Evolutionary conservation across 1,139 yeast genomes (phyloP).

Genomic region (Yamadazyma diospyri): DNA sequence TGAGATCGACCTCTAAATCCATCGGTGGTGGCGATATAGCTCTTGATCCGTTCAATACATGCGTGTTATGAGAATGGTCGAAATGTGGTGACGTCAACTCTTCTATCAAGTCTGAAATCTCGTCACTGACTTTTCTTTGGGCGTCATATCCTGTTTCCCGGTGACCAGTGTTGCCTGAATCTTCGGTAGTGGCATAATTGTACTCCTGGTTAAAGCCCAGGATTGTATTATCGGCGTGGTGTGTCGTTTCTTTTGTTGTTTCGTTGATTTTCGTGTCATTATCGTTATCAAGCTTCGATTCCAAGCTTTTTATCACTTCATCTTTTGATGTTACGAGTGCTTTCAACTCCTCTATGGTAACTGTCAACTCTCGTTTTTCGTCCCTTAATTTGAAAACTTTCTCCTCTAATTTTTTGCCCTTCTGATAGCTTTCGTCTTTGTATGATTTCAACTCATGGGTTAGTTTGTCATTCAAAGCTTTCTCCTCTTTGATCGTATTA

Average conservation of each 20-base stretch:
- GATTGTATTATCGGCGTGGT: too few relatives aligned
- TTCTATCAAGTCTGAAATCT: neutral
- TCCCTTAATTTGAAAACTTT: constrained; percentile 16
- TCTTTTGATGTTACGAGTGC: constrained; percentile 3
- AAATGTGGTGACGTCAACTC: too few relatives aligned
- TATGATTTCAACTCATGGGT: constrained; percentile 18
- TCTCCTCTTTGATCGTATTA: constrained; percentile 21
- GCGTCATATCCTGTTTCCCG: neutral
- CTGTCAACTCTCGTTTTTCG: constrained; percentile 17
- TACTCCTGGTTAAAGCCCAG: neutral
- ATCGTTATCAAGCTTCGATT: neutral
- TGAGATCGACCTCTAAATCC: neutral
- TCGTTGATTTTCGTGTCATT: neutral
- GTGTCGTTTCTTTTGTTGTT: too few relatives aligned
- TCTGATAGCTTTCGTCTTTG: constrained; percentile 18
- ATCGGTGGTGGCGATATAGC: neutral
- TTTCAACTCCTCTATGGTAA: constrained; percentile 9
- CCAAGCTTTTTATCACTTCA: constrained; percentile 3
- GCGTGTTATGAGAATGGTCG: neutral
- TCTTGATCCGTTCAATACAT: too few relatives aligned
- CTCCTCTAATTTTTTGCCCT: constrained; percentile 19
- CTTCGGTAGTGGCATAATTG: neutral
- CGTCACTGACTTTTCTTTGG: neutral
- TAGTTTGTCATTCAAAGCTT: constrained; percentile 16
- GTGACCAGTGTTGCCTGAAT: neutral